A percentile compares a stretch with the other conserved stretches of the same genome.
phyloP scores from a whole-genome alignment of 2,329 filamentous ascomycete genomes.

The Neopestalotiopsis rosae region DNA sequence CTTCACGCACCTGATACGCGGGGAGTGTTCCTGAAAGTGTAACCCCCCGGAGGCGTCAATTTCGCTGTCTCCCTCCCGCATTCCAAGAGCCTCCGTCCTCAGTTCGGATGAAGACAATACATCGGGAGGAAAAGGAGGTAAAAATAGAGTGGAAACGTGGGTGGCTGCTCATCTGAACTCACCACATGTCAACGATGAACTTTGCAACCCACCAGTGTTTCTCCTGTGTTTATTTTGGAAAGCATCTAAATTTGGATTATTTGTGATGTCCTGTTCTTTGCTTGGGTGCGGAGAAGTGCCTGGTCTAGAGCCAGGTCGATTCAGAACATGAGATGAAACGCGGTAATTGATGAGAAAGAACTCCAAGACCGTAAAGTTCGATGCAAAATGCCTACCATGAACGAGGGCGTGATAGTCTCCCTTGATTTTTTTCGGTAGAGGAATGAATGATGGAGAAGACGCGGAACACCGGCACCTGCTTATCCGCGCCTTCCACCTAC shows the following conservation, averaged over 20 bases:
- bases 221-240: conserved; percentile 4
- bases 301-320: not conserved
- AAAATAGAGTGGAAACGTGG: not conserved
- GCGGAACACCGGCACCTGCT: not conserved
- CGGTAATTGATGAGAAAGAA: not conserved
- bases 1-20: conserved; percentile 10
- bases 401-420: not conserved
- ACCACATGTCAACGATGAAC: not conserved
- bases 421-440: not conserved
- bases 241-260: not conserved
- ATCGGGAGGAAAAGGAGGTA: not conserved
- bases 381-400: too few species aligned
- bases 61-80: not conserved
- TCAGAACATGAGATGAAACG: conserved; percentile 8
- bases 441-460: not conserved
- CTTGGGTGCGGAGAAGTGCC: too few species aligned
- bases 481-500: not conserved
- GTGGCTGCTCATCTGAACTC: conserved; percentile 1
- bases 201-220: not conserved
- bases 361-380: not conserved
- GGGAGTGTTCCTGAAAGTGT: not conserved
- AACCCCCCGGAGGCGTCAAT: not conserved
- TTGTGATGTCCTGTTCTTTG: not conserved
- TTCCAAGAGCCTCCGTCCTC: not conserved
- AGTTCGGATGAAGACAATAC: not conserved